Evolutionary conservation across 2,329 filamentous ascomycete genomes (phyloP), one percentile per base, ranked within the genome.

Genomic region (Tolypocladium ophioglossoides): DNA sequence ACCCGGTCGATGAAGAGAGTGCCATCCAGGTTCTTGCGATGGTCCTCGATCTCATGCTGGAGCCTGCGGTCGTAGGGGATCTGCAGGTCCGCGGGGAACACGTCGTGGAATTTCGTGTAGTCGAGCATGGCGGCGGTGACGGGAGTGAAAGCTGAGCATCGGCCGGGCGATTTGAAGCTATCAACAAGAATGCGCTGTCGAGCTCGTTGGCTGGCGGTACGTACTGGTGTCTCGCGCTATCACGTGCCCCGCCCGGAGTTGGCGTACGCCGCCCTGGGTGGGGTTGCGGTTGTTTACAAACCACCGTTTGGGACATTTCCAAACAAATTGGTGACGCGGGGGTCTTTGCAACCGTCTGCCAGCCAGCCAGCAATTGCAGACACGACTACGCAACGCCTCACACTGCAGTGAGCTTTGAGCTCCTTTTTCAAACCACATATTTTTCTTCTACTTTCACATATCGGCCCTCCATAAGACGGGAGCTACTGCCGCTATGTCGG

Each of bases 1-100:
- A 95, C 82, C 53, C 86, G 83, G 68, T 95, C 89, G 64, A 92
- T 85, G 70, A 94, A 95, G 55, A 92, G 79, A 55, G 79, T 74
- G 60, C 86, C 85, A 57, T 85, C 82, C 22, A 91, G 76, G 50
- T 72, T 78, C 63, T 84, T 86, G 61, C 88, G 84, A 64, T 82
- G 82, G 34, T 76, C 72, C 56, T 86, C 77, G 53, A 91, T 88
- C 50, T 83, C 78, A 50, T 84, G 78, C 54, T 83, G 72, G 35
- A 78, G 68, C 56, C 78, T 77, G 55, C 81, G 76, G 63, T 83
- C 79, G 68, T 88, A 89, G 2, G 79, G 77, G 55, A 82, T 81
- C 6, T 79, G 77, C 7, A 77, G 72, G 53, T 82, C 78, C 41
- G 79, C 74, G 24, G 76, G 75, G 60, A 92, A 94, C 1, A 90